Conservation (phyloP, 2,329 filamentous ascomycete genomes). For the Plenodomus biglobosus region DNA sequence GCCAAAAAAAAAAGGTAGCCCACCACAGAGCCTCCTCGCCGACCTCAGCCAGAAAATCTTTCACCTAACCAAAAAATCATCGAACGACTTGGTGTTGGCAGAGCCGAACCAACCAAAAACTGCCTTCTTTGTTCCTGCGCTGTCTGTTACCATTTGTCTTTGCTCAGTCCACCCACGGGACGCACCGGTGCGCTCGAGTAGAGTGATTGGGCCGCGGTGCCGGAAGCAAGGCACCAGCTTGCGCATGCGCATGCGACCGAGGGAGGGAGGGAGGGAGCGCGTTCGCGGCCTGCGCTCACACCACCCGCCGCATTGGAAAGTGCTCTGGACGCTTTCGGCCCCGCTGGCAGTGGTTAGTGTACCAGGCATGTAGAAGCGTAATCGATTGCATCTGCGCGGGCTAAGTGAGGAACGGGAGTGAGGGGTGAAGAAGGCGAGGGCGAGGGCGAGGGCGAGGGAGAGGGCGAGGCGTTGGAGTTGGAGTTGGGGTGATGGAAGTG, state of each 20-base stretch:
- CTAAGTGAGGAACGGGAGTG: no score
- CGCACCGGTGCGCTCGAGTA: neutral
- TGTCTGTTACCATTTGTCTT: no score
- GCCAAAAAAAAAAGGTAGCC: neutral
- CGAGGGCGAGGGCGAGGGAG: neutral
- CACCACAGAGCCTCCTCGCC: no score
- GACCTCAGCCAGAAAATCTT: no score
- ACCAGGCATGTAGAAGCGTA: neutral
- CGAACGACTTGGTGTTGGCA: no score
- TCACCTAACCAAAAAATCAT: no score
- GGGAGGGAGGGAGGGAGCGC: neutral
- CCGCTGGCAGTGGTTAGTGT: neutral
- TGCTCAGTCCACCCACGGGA: neutral
- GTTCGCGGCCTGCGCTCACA: neutral
- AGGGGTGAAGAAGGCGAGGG: neutral
- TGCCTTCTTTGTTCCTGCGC: no score
- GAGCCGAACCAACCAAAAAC: no score
- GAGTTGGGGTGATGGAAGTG: no score
- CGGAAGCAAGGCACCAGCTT: neutral
- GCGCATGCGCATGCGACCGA: neutral
- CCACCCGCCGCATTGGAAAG: neutral
- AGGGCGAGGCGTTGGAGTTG: no score
- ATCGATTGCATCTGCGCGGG: no score
- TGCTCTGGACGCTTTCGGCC: neutral
- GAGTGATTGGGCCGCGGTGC: no score